A percentile compares a stretch with the other conserved stretches of the same genome.
Conservation (phyloP, 2,329 filamentous ascomycete species). For the Colletotrichum trifolii region DNA sequence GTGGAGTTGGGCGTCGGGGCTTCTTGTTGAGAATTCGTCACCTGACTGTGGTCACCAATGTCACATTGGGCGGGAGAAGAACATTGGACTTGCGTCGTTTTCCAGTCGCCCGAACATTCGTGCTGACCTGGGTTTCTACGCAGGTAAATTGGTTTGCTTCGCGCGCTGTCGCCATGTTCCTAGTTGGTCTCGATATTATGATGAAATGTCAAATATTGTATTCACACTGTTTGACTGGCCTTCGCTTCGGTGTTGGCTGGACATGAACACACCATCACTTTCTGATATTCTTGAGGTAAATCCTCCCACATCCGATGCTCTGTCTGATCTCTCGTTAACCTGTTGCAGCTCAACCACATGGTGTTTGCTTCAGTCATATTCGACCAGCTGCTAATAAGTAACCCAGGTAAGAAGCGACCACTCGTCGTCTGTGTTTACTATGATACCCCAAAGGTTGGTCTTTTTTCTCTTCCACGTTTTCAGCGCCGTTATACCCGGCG, state of each 20-base stretch:
- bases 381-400: slow-evolving; percentile 20
- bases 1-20: slow-evolving; percentile 61
- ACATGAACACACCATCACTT: slow-evolving; percentile 65
- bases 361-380: slow-evolving; percentile 5
- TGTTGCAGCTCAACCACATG: slow-evolving; percentile 3
- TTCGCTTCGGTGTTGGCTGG: slow-evolving; percentile 51
- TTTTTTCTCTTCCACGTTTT: slow-evolving; percentile 1
- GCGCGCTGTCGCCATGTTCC: slow-evolving; percentile 24
- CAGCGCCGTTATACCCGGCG: background rate
- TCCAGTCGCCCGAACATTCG: background rate
- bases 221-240: slow-evolving; percentile 70
- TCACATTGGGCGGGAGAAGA: background rate
- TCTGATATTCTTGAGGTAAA: slow-evolving; percentile 63
- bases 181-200: slow-evolving; percentile 46
- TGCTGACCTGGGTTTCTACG: slow-evolving; percentile 12
- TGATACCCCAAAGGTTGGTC: slow-evolving; percentile 20
- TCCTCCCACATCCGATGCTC: background rate
- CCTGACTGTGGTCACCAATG: slow-evolving; percentile 60
- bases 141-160: slow-evolving; percentile 42
- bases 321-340: slow-evolving; percentile 1
- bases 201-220: slow-evolving; percentile 68
- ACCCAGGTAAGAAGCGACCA: slow-evolving; percentile 32
- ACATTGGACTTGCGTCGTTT: slow-evolving; percentile 18
- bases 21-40: slow-evolving; percentile 76
- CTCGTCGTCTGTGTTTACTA: slow-evolving; percentile 8